A percentile compares a stretch with the other conserved stretches of the same genome.
phyloP scores from a whole-genome alignment of 2,329 filamentous ascomycete genomes.

The Phaeosphaeriaceae sp. region DNA sequence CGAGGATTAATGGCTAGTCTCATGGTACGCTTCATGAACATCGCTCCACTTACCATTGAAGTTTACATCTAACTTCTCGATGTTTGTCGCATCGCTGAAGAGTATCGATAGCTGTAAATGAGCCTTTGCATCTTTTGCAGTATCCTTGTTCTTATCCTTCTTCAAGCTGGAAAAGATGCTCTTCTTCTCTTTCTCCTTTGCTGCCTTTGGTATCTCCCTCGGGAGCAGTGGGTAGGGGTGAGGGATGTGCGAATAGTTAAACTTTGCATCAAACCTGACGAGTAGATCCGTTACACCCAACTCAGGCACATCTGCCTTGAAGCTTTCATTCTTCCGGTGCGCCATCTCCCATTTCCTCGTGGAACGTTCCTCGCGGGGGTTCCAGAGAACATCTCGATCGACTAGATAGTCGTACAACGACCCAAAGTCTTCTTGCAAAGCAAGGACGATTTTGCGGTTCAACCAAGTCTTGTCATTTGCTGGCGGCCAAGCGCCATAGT shows the following conservation, averaged over 20 bases:
- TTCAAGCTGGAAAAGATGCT: slow-evolving; percentile 43
- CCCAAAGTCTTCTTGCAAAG: slow-evolving; percentile 70
- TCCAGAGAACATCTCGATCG: slow-evolving; percentile 70
- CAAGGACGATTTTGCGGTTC: slow-evolving; percentile 62
- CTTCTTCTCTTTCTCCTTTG: slow-evolving; percentile 42
- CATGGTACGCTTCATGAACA: background rate
- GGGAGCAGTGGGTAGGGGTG: slow-evolving; percentile 72
- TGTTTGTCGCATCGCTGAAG: slow-evolving; percentile 50
- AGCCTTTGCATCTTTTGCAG: slow-evolving; percentile 45
- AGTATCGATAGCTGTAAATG: slow-evolving; percentile 49
- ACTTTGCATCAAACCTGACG: slow-evolving; percentile 67
- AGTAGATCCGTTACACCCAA: slow-evolving; percentile 72
- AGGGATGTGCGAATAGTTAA: slow-evolving; percentile 59
- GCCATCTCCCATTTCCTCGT: slow-evolving; percentile 71
- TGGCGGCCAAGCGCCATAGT: slow-evolving; percentile 69
- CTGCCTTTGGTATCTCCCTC: slow-evolving; percentile 30
- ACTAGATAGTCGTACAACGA: slow-evolving; percentile 74
- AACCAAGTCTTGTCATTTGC: slow-evolving; percentile 59
- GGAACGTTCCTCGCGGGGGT: slow-evolving; percentile 65
- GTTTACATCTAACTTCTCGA: slow-evolving; percentile 46
- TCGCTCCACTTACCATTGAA: slow-evolving; percentile 38
- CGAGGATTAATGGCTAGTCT: slow-evolving; percentile 8
- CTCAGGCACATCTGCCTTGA: slow-evolving; percentile 54
- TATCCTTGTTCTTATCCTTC: slow-evolving; percentile 42
- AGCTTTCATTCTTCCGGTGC: slow-evolving; percentile 38